phyloP scores from a whole-genome alignment of 305 asterid genomes.

The Coffea humblotiana region DNA sequence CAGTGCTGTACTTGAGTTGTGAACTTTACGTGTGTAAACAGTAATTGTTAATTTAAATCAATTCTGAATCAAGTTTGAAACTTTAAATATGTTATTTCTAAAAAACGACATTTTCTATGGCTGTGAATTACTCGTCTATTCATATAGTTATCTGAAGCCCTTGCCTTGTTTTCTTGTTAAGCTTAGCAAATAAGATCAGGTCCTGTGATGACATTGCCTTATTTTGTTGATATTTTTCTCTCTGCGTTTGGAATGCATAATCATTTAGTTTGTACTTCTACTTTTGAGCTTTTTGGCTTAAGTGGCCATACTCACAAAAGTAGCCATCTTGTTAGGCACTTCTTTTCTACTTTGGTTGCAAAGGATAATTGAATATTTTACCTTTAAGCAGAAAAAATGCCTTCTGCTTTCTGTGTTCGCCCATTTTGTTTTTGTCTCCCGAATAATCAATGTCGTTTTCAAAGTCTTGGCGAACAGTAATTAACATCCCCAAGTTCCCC shows the following conservation, averaged over 20 bases:
- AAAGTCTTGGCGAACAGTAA: neutral
- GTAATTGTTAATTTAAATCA: neutral
- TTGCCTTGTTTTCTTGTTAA: neutral
- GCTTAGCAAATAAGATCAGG: neutral
- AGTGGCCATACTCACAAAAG: neutral
- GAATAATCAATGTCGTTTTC: neutral
- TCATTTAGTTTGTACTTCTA: neutral
- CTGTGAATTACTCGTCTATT: neutral
- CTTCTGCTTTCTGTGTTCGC: neutral
- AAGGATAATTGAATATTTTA: neutral
- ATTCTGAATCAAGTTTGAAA: neutral
- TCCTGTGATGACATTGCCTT: neutral
- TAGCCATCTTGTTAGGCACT: neutral
- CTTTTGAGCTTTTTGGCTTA: neutral
- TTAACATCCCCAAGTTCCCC: neutral
- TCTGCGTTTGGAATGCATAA: neutral
- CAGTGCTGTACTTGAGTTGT: neutral
- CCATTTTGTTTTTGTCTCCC: neutral
- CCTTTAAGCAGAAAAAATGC: neutral
- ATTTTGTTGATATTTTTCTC: neutral
- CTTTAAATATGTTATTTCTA: too few species aligned
- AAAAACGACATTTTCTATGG: neutral
- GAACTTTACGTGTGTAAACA: neutral
- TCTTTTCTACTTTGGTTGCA: neutral
- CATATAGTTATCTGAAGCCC: neutral